Conservation (phyloP, 306 rosid species). For the Erythrophleum fordii region DNA sequence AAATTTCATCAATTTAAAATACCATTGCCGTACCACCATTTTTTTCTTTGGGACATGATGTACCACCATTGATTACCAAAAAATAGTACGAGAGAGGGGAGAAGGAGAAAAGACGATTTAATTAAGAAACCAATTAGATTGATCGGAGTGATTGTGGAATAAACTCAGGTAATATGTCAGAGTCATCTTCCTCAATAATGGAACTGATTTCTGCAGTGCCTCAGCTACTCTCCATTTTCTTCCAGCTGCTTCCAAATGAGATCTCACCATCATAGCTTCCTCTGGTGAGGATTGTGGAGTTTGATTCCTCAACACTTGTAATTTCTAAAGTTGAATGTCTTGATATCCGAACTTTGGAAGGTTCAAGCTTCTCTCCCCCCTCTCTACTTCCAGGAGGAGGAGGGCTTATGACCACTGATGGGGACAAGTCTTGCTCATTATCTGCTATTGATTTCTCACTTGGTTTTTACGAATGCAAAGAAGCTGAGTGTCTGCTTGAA, state of each 20-base stretch:
- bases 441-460: conserved; percentile 31
- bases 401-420: neutral
- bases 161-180: neutral
- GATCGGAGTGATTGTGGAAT: neutral
- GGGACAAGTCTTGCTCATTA: conserved; percentile 1
- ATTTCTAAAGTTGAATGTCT: conserved; percentile 17
- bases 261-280: neutral
- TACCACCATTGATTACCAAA: too few relatives aligned
- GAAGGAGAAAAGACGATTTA: neutral
- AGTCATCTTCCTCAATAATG: neutral
- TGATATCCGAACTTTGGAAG: neutral
- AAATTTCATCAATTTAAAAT: too few relatives aligned
- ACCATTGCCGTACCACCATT: too few relatives aligned
- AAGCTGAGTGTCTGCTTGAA: neutral
- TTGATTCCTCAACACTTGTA: conserved; percentile 33
- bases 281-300: conserved; percentile 33
- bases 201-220: neutral
- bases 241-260: neutral
- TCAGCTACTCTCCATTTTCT: neutral
- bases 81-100: too few relatives aligned
- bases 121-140: neutral
- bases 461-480: conserved; percentile 32
- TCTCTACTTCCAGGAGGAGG: conserved; percentile 26
- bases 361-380: conserved; percentile 10
- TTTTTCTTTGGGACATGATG: too few relatives aligned